Percentiles rank a stretch among this genome's conserved stretches.
phyloP scores from a whole-genome alignment of 805 yeast genomes.

The Zygotorulaspora florentina region DNA sequence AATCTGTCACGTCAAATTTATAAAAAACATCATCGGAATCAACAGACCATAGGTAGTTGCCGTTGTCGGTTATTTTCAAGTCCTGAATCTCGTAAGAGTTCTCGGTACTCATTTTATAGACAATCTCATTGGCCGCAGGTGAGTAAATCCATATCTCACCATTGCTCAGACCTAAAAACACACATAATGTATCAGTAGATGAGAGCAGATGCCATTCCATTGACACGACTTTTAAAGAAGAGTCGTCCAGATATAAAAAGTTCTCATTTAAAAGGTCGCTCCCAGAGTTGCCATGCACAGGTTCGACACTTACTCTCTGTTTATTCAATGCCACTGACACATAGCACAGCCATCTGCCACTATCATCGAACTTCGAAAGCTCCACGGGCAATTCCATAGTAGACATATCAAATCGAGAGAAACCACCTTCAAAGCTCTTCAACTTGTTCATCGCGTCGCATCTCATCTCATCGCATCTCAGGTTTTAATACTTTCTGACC shows the following conservation, averaged over 20 bases:
- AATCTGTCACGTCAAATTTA: conserved; percentile 56
- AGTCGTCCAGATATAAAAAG: conserved; percentile 25
- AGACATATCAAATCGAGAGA: neutral
- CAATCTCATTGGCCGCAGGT: conserved; percentile 56
- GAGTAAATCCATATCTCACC: conserved; percentile 66
- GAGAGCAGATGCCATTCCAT: conserved; percentile 27
- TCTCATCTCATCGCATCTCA: conserved; percentile 12
- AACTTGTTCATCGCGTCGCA: conserved; percentile 4
- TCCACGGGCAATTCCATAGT: conserved; percentile 21
- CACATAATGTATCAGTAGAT: conserved; percentile 40
- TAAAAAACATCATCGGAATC: conserved; percentile 55
- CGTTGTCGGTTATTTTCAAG: conserved; percentile 36
- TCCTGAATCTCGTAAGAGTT: conserved; percentile 46
- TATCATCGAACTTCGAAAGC: conserved; percentile 55
- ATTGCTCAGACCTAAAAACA: conserved; percentile 60
- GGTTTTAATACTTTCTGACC: conserved; percentile 2
- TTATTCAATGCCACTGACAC: conserved; percentile 65
- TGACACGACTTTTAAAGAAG: conserved; percentile 20
- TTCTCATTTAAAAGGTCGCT: conserved; percentile 40
- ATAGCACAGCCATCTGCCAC: conserved; percentile 59
- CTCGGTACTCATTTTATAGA: conserved; percentile 48
- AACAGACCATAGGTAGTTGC: conserved; percentile 51
- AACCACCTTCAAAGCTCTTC: neutral
- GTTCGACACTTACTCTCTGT: conserved; percentile 63
- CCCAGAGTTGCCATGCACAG: conserved; percentile 38